phyloP scores from a whole-genome alignment of 345 rosid genomes.

The Aquilaria sinensis region DNA sequence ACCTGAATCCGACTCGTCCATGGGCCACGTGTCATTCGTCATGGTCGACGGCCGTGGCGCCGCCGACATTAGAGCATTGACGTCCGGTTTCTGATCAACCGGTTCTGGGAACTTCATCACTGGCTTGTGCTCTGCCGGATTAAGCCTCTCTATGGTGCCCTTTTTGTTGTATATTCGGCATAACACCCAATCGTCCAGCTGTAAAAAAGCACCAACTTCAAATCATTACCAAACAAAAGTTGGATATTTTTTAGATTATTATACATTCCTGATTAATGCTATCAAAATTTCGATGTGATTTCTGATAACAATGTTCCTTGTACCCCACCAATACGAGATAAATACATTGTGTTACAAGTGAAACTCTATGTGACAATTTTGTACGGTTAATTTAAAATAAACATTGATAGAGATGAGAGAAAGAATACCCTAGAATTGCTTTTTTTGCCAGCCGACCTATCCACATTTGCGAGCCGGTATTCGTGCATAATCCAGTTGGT shows the following conservation, averaged over 20 bases:
- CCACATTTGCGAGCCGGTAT: slow-evolving; percentile 81
- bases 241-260: too few relatives aligned
- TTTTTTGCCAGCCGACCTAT: slow-evolving; percentile 62
- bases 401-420: neutral
- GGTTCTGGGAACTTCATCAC: slow-evolving; percentile 6
- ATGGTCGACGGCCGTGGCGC: neutral
- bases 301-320: too few relatives aligned
- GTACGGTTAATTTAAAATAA: neutral
- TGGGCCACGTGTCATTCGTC: slow-evolving; percentile 12
- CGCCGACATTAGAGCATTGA: neutral
- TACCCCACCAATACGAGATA: too few relatives aligned
- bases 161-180: slow-evolving; percentile 88
- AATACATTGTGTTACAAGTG: too few relatives aligned
- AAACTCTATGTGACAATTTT: too few relatives aligned
- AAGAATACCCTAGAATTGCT: slow-evolving; percentile 51
- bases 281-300: too few relatives aligned
- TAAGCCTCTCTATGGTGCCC: slow-evolving; percentile 55
- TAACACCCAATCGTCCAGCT: slow-evolving; percentile 88
- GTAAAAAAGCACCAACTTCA: slow-evolving; percentile 11
- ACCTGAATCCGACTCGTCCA: slow-evolving; percentile 54
- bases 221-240: too few relatives aligned
- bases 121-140: slow-evolving; percentile 18
- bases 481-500: slow-evolving; percentile 99
- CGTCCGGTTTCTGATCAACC: slow-evolving; percentile 31
- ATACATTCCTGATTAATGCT: too few relatives aligned